phyloP scores from a whole-genome alignment of 2,329 filamentous ascomycete genomes.

The Hymenoscyphus albidus region DNA sequence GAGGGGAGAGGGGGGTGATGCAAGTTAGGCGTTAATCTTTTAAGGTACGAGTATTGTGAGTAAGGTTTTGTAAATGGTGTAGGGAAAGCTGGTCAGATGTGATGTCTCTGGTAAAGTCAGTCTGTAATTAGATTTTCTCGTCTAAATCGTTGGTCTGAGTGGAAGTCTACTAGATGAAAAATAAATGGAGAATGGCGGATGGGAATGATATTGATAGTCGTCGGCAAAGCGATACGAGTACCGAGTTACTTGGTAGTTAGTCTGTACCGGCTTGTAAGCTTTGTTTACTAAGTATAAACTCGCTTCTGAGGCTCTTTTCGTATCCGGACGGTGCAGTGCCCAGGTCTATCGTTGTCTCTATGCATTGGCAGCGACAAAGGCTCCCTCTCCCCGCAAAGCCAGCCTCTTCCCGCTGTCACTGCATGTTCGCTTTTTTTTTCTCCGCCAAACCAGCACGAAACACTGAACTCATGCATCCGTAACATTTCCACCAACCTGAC shows the following conservation, averaged over 20 bases:
- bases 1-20: neutral
- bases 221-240: no score
- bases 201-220: neutral
- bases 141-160: neutral
- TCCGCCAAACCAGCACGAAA: slow-evolving; percentile 1
- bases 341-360: no score
- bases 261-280: no score
- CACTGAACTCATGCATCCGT: neutral
- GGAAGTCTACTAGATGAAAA: neutral
- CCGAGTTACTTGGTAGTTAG: no score
- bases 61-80: neutral
- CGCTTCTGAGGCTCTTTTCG: no score
- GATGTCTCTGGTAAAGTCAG: neutral
- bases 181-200: neutral
- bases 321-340: no score
- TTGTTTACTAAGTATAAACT: no score
- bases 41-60: neutral
- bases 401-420: neutral
- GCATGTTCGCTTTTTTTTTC: neutral
- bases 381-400: neutral
- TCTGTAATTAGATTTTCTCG: neutral
- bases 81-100: neutral
- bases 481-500: neutral
- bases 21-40: neutral
- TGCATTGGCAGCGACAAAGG: no score